phyloP scores from a whole-genome alignment of 805 yeast genomes.

The Zygosaccharomyces bisporus region DNA sequence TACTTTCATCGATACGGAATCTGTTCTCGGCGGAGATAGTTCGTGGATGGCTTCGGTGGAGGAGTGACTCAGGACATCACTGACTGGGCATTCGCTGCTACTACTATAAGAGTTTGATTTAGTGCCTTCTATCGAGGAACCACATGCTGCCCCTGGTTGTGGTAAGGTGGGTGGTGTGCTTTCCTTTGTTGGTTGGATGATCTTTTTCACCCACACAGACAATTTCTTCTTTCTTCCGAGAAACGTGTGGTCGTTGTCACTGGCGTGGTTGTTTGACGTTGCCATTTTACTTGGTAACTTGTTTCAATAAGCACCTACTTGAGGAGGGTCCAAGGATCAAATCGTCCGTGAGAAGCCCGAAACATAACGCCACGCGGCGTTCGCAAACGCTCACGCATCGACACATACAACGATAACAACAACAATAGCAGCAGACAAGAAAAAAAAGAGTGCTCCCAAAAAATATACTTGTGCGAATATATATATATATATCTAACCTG shows the following conservation, averaged over 20 bases:
- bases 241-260: conserved; percentile 22
- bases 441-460: background rate
- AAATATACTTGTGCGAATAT: background rate
- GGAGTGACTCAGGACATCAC: background rate
- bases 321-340: conserved; percentile 1
- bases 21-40: conserved; percentile 5
- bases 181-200: conserved; percentile 30
- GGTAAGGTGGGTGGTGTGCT: conserved; percentile 3
- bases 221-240: conserved; percentile 31
- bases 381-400: background rate
- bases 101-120: background rate
- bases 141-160: background rate
- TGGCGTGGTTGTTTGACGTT: conserved; percentile 1
- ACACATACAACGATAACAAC: too few species aligned
- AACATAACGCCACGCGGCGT: conserved; percentile 1
- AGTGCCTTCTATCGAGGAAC: background rate
- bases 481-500: background rate
- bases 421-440: too few species aligned
- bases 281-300: background rate
- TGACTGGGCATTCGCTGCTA: background rate
- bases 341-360: background rate
- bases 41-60: conserved; percentile 2
- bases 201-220: conserved; percentile 33
- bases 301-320: background rate
- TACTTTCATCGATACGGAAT: conserved; percentile 14